These are phyloP conservation scores for Apiotrichum veenhuisii DNA, from an alignment of 1,284 basidiomycete species.

Conservation along the genomic window DNA sequence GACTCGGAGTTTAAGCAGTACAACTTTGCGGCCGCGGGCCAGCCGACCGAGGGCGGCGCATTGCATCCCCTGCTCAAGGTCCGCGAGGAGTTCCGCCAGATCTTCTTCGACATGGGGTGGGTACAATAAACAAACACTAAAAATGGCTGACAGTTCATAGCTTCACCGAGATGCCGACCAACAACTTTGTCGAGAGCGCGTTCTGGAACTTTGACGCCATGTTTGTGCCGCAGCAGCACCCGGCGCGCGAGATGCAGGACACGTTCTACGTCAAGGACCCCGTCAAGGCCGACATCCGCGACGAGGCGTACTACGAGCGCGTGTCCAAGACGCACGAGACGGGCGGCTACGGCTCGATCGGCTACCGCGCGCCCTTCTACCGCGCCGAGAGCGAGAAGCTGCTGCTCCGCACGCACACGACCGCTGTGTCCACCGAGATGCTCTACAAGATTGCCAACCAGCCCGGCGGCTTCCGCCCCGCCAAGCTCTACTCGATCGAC, in stretches of 20 bases:
- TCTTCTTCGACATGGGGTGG: slow-evolving; percentile 99
- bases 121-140: slow-evolving; percentile 23
- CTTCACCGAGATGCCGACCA: slow-evolving; percentile 99
- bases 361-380: slow-evolving; percentile 96
- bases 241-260: slow-evolving; percentile 95
- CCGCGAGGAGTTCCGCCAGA: slow-evolving; percentile 93
- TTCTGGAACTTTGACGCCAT: slow-evolving; percentile 99
- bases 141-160: slow-evolving; percentile 53
- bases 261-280: slow-evolving; percentile 99
- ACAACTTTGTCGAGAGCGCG: slow-evolving; percentile 91
- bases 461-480: slow-evolving; percentile 80
- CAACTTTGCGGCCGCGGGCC: slow-evolving; percentile 96
- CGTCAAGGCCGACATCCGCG: slow-evolving; percentile 68
- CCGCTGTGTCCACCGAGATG: slow-evolving; percentile 91
- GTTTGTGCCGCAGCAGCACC: slow-evolving; percentile 98
- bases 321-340: slow-evolving; percentile 83
- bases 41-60: slow-evolving; percentile 81
- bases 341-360: slow-evolving; percentile 91
- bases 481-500: slow-evolving; percentile 97
- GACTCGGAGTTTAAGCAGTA: slow-evolving; percentile 92
- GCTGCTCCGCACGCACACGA: slow-evolving; percentile 94
- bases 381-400: slow-evolving; percentile 86
- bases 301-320: slow-evolving; percentile 81
- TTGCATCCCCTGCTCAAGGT: slow-evolving; percentile 97
- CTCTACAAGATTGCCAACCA: slow-evolving; percentile 82